Evolutionary conservation across 1,284 basidiomycete species (phyloP).

Genomic region (Pterulicium gracile): DNA sequence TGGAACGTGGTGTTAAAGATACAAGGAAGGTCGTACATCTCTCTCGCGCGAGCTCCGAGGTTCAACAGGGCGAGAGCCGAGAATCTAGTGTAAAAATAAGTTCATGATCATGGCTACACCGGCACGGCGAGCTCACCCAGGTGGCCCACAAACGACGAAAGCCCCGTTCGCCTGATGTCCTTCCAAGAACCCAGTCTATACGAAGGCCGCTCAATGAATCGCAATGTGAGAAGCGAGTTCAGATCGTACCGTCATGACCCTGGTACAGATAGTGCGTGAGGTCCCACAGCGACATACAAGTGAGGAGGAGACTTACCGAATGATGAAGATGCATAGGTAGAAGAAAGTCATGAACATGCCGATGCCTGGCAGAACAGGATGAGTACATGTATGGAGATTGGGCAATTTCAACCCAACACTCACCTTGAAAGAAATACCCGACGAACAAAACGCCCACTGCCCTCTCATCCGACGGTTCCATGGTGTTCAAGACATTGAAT

Average conservation of each 20-base stretch:
- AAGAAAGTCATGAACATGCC: constrained; percentile 42
- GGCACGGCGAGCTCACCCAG: constrained; percentile 16
- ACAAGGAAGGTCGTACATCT: constrained; percentile 24
- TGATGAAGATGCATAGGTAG: constrained; percentile 39
- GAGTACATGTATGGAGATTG: too few relatives aligned
- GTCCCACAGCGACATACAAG: background rate
- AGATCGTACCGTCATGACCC: constrained; percentile 30
- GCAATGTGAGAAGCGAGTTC: too few relatives aligned
- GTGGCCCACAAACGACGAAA: constrained; percentile 36
- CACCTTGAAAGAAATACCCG: constrained; percentile 40
- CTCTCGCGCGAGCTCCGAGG: constrained; percentile 26
- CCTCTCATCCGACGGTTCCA: constrained; percentile 23
- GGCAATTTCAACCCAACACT: too few relatives aligned
- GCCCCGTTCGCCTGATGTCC: constrained; percentile 40
- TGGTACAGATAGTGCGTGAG: constrained; percentile 11
- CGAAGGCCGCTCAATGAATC: too few relatives aligned
- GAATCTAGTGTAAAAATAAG: constrained; percentile 15
- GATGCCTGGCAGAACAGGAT: constrained; percentile 24
- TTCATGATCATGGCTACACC: background rate
- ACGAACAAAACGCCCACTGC: constrained; percentile 31
- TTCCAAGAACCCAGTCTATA: constrained; percentile 36
- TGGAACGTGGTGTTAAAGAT: too few relatives aligned
- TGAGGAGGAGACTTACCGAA: constrained; percentile 21
- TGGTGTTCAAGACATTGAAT: constrained; percentile 31
- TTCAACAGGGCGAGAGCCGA: constrained; percentile 36